Percentiles rank a stretch among this genome's conserved stretches.
Evolutionary conservation across 371 early-diverging fungal species (phyloP).

Genomic region (Mucor plumbeus): DNA sequence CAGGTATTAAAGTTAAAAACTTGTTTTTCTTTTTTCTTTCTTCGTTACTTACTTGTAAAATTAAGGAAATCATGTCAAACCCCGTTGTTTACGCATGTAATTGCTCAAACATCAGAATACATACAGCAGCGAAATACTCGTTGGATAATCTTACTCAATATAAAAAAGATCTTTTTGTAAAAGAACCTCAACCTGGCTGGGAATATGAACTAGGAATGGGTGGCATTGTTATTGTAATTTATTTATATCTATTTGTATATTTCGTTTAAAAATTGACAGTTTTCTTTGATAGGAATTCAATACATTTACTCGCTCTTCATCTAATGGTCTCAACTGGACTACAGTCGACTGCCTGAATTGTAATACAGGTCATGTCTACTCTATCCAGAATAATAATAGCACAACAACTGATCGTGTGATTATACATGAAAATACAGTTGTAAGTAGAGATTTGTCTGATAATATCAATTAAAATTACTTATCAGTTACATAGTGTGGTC

Average conservation of each 20-base stretch:
- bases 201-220: conserved; percentile 50
- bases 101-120: conserved; percentile 47
- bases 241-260: not conserved
- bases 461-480: not conserved
- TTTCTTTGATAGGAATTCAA: conserved; percentile 10
- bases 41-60: not conserved
- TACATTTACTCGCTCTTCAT: conserved; percentile 17
- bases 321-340: conserved; percentile 23
- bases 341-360: conserved; percentile 45
- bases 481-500: conserved; percentile 21
- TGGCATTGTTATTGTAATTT: conserved; percentile 44
- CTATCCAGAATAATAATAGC: conserved; percentile 10
- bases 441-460: not conserved
- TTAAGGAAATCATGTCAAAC: conserved; percentile 18
- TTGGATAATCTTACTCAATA: conserved; percentile 26
- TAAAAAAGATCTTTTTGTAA: conserved; percentile 18
- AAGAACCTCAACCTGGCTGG: conserved; percentile 38
- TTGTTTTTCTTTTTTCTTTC: not conserved
- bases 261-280: not conserved
- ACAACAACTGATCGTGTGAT: conserved; percentile 24
- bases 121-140: conserved; percentile 38
- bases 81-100: conserved; percentile 47
- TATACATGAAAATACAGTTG: conserved; percentile 23
- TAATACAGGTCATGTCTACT: conserved; percentile 36
- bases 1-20: not conserved